Evolutionary conservation across 257 asterid genomes (phyloP).

Genomic region (Solanum acaule): DNA sequence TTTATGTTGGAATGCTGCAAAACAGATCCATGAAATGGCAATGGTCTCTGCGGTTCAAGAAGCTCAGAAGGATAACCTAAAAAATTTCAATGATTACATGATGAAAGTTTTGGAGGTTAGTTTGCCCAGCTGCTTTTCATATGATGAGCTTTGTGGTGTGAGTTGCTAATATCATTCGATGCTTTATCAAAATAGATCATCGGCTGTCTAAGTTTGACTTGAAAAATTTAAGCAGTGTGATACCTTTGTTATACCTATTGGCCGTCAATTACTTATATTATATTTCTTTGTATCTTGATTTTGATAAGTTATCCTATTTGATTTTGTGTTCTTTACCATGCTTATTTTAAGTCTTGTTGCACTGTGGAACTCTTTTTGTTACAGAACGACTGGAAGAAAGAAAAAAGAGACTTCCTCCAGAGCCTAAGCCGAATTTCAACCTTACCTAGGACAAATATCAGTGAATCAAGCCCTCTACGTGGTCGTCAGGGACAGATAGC

Average conservation of each 20-base stretch:
- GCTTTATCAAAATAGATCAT: neutral
- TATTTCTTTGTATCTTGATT: neutral
- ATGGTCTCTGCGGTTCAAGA: slow-evolving; percentile 94
- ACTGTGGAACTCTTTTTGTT: slow-evolving; percentile 8
- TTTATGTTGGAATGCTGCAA: slow-evolving; percentile 11
- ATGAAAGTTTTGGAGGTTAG: slow-evolving; percentile 90
- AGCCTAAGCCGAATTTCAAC: slow-evolving; percentile 75
- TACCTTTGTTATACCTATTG: neutral
- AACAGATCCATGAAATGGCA: slow-evolving; percentile 95
- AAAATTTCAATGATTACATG: slow-evolving; percentile 84
- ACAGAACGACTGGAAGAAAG: slow-evolving; percentile 98
- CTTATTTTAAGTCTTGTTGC: neutral
- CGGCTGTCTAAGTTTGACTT: neutral
- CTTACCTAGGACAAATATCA: slow-evolving; percentile 63
- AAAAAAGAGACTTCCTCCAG: slow-evolving; percentile 80
- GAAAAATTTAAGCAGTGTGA: neutral
- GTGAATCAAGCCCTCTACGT: slow-evolving; percentile 35
- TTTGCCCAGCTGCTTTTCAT: neutral
- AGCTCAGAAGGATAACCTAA: slow-evolving; percentile 89
- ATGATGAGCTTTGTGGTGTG: neutral
- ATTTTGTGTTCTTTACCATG: neutral
- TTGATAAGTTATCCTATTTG: neutral
- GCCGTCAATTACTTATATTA: neutral
- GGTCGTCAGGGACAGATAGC: slow-evolving; percentile 59
- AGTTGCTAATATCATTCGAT: neutral